Conservation (phyloP, 257 asterid species). For the Solanum lycopersicoides region DNA sequence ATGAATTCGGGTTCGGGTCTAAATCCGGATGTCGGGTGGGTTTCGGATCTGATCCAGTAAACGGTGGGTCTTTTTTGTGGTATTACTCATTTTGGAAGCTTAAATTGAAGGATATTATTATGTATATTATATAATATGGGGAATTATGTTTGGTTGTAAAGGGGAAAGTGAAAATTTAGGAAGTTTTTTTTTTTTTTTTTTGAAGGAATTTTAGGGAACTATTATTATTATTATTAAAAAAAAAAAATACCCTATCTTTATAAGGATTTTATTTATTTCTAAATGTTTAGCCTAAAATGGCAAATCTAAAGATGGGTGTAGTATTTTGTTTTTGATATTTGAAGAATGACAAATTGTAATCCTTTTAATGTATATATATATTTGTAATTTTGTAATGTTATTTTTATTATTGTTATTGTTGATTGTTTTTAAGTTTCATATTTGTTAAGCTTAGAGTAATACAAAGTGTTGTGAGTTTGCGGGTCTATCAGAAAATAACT, state of each 20-base stretch:
- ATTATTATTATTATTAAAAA: background rate
- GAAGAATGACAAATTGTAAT: background rate
- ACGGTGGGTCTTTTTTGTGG: background rate
- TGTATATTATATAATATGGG: background rate
- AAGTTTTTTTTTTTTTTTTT: too few relatives aligned
- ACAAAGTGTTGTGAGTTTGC: too few relatives aligned
- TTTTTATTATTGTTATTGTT: too few relatives aligned
- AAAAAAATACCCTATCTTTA: background rate
- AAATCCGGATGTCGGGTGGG: constrained; percentile 67
- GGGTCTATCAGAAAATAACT: too few relatives aligned
- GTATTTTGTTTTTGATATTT: background rate
- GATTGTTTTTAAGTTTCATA: too few relatives aligned
- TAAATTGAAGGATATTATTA: background rate
- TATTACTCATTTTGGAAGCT: background rate
- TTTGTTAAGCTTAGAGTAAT: too few relatives aligned
- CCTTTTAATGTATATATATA: background rate
- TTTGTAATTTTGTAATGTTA: too few relatives aligned
- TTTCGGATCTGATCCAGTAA: constrained; percentile 47
- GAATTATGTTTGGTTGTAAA: background rate
- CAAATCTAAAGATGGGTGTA: background rate
- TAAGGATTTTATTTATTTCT: too few relatives aligned
- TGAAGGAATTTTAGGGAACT: background rate
- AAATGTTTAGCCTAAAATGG: background rate
- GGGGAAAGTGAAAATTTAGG: background rate
- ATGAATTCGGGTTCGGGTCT: background rate